A percentile compares a stretch with the other conserved stretches of the same genome.
Evolutionary conservation across 139 green algal genomes (phyloP).

Genomic region (Ulvella scutata): DNA sequence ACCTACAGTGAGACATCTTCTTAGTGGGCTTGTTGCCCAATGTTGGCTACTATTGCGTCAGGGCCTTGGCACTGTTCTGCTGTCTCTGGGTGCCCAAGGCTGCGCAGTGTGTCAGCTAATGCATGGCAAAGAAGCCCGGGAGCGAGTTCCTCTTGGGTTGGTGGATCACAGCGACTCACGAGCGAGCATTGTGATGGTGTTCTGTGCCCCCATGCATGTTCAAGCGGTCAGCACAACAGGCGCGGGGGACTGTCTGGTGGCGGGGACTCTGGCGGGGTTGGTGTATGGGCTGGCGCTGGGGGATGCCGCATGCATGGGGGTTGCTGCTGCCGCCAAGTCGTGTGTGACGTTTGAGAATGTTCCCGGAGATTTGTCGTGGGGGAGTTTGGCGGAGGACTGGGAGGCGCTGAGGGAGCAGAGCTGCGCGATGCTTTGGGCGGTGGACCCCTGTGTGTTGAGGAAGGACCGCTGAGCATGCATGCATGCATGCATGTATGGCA

Average conservation of each 20-base stretch:
- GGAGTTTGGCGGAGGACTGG: not conserved
- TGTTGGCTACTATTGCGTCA: not conserved
- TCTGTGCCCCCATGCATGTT: not conserved
- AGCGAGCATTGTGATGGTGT: not conserved
- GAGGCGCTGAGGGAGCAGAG: not conserved
- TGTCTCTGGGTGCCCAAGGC: not conserved
- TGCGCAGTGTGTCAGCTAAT: not conserved
- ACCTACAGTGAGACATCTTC: not conserved
- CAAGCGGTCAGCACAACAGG: not conserved
- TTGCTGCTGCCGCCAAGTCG: not conserved
- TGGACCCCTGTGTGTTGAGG: too few relatives aligned
- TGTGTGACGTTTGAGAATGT: not conserved
- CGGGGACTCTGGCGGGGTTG: not conserved
- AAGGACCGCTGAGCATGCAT: too few relatives aligned
- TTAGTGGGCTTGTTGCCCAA: not conserved
- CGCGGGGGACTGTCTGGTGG: not conserved
- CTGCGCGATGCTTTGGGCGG: not conserved
- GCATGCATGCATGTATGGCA: too few relatives aligned
- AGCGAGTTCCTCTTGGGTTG: not conserved
- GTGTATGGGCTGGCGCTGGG: not conserved
- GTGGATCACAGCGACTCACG: not conserved
- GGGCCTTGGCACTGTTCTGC: not conserved
- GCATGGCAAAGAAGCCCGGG: not conserved
- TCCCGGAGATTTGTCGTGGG: not conserved
- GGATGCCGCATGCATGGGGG: not conserved